Conservation (phyloP, 2,329 filamentous ascomycete species). For the Teratosphaeriaceae sp. region DNA sequence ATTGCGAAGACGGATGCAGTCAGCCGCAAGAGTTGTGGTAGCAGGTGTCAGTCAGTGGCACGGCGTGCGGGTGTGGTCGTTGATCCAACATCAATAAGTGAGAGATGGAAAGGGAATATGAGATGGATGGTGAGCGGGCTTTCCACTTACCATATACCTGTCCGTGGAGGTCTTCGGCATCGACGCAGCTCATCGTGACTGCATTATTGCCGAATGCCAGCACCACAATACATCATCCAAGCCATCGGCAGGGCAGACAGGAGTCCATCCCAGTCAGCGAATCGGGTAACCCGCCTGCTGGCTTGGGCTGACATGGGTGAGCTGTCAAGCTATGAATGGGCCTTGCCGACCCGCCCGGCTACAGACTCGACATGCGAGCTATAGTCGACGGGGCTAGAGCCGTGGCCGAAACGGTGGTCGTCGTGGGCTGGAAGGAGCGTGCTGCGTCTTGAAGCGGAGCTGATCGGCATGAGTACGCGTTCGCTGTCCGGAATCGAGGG, state of each 20-base stretch:
- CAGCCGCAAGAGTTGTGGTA: conserved; percentile 2
- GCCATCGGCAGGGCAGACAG: background rate
- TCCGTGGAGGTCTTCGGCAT: background rate
- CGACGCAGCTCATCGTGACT: background rate
- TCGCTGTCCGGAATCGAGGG: no score
- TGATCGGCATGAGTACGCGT: no score
- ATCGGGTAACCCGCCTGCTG: conserved; percentile 3
- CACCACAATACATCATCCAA: background rate
- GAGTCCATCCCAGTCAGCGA: background rate
- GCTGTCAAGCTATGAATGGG: conserved; percentile 7
- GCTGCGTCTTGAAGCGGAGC: no score
- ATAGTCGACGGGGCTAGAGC: no score
- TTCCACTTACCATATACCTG: background rate
- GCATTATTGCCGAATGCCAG: conserved; percentile 1
- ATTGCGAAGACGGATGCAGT: background rate
- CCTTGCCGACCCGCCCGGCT: conserved; percentile 5
- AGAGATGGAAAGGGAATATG: background rate
- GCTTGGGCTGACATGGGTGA: conserved; percentile 10
- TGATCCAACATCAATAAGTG: background rate
- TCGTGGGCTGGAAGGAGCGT: no score
- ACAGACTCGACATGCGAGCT: conserved; percentile 1
- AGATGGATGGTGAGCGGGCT: no score
- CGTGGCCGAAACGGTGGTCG: no score
- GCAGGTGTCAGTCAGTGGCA: background rate
- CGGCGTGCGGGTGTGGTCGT: background rate